Base-by-base conservation (phyloP, 192 early-diverging fungal genomes). In the Kickxella alabastrina region DNA sequence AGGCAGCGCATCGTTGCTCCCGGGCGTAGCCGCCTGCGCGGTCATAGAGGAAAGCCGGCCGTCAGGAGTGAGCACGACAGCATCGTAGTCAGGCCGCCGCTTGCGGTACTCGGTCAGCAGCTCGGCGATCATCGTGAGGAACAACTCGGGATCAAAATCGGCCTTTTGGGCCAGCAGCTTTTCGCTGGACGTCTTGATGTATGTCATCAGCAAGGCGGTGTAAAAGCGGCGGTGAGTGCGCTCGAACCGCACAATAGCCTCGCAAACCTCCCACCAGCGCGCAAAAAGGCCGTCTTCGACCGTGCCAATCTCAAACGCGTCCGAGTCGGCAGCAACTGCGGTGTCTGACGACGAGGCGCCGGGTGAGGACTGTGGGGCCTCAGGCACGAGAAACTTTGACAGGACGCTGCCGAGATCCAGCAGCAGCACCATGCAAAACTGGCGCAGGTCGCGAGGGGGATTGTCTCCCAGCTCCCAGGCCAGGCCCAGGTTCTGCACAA, bases 51-150 rank as follows among this genome's bases (percentile, higher is more conserved):
- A 27, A 47, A 68, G 40, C 7, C 59, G 58, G 7, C 69, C 68
- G 15, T 70, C 76, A 28, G 49, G 27, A 17, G 65, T 78, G 38
- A 65, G 44, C 12, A 55, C 57, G 25, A 78, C 53, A 9, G 65
- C 76, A 17, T 68, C 76, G 41, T 78, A 78, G 57, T 73, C 76
- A 4, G 76, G 76, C 15, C 76, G 60, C 19, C 68, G 68, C 57
- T 73, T 72, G 37, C 76, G 68, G 29, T 63, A 68, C 50, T 78
- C 76, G 17, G 76, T 78, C 39, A 78, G 55, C 32, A 78, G 65
- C 48, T 72, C 76, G 12, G 61, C 40, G 15, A 63, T 59, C 65
- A 68, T 59, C 15, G 43, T 58, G 25, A 78, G 36, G 27, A 72
- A 78, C 38, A 78, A 34, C 57, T 78, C 76, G 1, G 69, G 65